A percentile compares a stretch with the other conserved stretches of the same genome.
phyloP scores from a whole-genome alignment of 305 asterid genomes.

The Nicotiana rustica region DNA sequence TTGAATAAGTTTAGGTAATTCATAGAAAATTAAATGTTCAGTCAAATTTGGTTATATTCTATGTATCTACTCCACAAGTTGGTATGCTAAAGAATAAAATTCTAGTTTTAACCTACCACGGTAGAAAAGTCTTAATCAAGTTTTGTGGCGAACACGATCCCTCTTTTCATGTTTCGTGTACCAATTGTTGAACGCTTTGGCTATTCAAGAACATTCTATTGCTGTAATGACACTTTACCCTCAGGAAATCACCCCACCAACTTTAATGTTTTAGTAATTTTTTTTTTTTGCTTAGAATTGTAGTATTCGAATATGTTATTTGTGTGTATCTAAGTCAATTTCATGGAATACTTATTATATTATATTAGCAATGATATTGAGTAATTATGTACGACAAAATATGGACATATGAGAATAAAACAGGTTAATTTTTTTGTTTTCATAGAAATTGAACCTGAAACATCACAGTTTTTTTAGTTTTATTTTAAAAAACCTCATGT shows the following conservation, averaged over 20 bases:
- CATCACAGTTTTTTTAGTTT: too few species aligned
- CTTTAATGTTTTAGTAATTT: neutral
- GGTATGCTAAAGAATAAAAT: neutral
- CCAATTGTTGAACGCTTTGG: neutral
- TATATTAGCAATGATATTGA: too few species aligned
- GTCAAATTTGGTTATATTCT: constrained; percentile 17
- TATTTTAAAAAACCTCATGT: too few species aligned
- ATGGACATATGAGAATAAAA: too few species aligned
- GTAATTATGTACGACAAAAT: too few species aligned
- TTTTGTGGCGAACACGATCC: neutral
- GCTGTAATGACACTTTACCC: neutral
- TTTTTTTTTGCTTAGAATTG: too few species aligned
- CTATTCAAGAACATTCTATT: neutral
- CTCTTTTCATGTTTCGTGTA: neutral
- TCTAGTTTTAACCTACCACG: constrained; percentile 3
- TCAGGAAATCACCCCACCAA: neutral
- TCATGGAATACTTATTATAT: too few species aligned
- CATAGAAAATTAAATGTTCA: neutral
- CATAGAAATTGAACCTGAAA: too few species aligned
- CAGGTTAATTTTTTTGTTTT: too few species aligned
- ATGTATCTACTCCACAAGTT: neutral
- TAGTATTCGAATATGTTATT: too few species aligned
- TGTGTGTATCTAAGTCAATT: too few species aligned
- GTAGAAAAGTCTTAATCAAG: constrained; percentile 21
- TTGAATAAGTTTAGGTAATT: neutral